Evolutionary conservation across 2,329 filamentous ascomycete genomes (phyloP), one percentile per base, ranked within the genome.

Genomic region (Fusarium pseudoanthophilum): DNA sequence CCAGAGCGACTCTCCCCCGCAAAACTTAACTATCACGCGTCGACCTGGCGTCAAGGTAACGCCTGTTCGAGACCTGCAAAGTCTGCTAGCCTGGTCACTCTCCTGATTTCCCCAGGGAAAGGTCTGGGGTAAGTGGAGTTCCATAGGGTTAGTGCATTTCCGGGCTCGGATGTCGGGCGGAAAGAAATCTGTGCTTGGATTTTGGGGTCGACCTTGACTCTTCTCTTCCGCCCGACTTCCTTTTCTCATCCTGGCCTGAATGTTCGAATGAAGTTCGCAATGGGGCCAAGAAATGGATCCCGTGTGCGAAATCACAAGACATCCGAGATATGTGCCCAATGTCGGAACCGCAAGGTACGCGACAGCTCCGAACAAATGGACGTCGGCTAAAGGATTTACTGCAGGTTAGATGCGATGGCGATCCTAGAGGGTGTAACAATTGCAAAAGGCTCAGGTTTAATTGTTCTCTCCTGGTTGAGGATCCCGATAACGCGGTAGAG

Each of bases 201-300:
- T 46, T 46, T 28, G 15, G 34, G 9, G 11, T n/a, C 40, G 28
- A 62, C 18, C 18, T 30, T n/a, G 32, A 26, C 13, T 40, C 0
- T n/a, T 28, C 46, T 48, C n/a, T 45, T 70, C 64, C 67, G 51
- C 67, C 65, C 67, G 67, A 70, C 53, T 60, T 70, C 67, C 67
- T 55, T 16, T 18, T 18, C 21, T 24, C 24, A 43, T 20, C 36
- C 21, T 39, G 18, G 18, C 4, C 9, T 34, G 15, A n/a, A 39
- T 36, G 6, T 6, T 39, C 34, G 46, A 32, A 64, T 15, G 11
- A 5, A 11, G 6, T 11, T 34, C 11, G 15, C 15, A 34, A 65
- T 62, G 62, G 32, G 34, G 18, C 16, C 34, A 49, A 34, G 59
- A 39, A 28, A 42, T 24, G 36, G 49, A 14, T 42, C 67, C 34